These are phyloP conservation scores for Neonectria hederae DNA, from an alignment of 2,329 filamentous ascomycete genomes.

Conservation along the genomic window DNA sequence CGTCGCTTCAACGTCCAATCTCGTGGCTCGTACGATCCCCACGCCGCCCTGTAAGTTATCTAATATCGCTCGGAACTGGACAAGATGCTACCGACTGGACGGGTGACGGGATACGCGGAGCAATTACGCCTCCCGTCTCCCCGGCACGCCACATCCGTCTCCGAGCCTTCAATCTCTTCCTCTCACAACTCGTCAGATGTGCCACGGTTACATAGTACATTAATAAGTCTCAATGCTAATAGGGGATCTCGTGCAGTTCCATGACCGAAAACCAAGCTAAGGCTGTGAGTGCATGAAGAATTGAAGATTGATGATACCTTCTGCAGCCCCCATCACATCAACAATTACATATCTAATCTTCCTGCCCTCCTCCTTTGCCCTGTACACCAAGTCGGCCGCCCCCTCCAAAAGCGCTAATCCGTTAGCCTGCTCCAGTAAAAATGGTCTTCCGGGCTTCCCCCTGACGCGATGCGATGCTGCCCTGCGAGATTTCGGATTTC, in stretches of 20 bases:
- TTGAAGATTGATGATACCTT: background rate
- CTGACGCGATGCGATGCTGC: background rate
- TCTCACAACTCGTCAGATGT: background rate
- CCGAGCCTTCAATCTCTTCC: too few species aligned
- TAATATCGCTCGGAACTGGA: too few species aligned
- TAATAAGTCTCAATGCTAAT: too few species aligned
- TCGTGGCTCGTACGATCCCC: slow-evolving; percentile 12
- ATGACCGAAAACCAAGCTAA: background rate
- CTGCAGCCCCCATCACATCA: background rate
- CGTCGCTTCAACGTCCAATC: slow-evolving; percentile 9
- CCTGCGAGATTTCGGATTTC: background rate
- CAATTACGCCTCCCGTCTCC: background rate
- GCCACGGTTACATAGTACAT: too few species aligned
- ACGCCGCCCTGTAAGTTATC: too few species aligned
- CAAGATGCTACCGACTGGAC: background rate
- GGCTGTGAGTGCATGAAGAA: background rate
- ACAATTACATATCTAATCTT: background rate
- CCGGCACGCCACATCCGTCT: background rate
- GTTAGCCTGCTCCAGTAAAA: background rate
- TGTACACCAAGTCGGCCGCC: background rate
- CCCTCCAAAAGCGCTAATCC: slow-evolving; percentile 2
- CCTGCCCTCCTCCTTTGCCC: background rate
- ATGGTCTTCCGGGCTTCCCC: background rate
- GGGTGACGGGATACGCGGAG: background rate
- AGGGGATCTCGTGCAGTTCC: too few species aligned